Evolutionary conservation across 192 early-diverging fungal species (phyloP).

Genomic region (Coemansia sp.): DNA sequence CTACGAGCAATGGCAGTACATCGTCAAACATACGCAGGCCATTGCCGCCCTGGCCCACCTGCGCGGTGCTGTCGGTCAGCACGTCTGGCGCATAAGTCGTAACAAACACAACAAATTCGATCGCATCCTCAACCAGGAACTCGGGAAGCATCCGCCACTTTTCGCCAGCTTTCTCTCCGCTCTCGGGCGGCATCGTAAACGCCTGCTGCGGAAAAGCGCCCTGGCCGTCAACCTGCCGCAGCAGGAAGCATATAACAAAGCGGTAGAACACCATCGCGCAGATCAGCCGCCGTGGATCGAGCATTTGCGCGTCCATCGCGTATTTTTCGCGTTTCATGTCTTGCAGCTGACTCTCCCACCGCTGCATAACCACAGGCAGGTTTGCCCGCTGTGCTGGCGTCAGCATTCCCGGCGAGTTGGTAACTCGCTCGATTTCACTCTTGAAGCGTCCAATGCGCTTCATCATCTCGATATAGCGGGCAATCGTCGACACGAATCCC

Average conservation of each 20-base stretch:
- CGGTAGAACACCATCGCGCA: conserved; percentile 78
- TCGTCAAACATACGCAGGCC: conserved; percentile 48
- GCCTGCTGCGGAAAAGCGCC: conserved; percentile 34
- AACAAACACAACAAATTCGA: conserved; percentile 51
- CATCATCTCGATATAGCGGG: conserved; percentile 64
- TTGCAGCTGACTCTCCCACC: conserved; percentile 69
- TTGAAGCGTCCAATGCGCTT: conserved; percentile 70
- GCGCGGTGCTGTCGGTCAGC: conserved; percentile 32
- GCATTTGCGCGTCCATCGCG: conserved; percentile 72
- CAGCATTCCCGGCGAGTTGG: conserved; percentile 22
- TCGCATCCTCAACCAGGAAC: conserved; percentile 88
- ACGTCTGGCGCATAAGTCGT: conserved; percentile 31
- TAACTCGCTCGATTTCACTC: conserved; percentile 64
- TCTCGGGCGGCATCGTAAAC: conserved; percentile 39
- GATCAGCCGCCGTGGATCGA: conserved; percentile 70
- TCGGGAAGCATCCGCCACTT: conserved; percentile 78
- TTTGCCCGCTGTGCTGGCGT: conserved; percentile 25
- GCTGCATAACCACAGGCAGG: conserved; percentile 55
- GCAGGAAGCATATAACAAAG: conserved; percentile 84
- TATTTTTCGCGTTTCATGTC: conserved; percentile 65
- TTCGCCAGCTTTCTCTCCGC: conserved; percentile 16
- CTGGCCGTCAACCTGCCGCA: conserved; percentile 68
- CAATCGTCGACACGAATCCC: conserved; percentile 71
- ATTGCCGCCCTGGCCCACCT: conserved; percentile 31
- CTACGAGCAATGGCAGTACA: conserved; percentile 63